A percentile compares a stretch with the other conserved stretches of the same genome.
phyloP scores from a whole-genome alignment of 148 eudicot species.

The Rhododendron henanense region DNA sequence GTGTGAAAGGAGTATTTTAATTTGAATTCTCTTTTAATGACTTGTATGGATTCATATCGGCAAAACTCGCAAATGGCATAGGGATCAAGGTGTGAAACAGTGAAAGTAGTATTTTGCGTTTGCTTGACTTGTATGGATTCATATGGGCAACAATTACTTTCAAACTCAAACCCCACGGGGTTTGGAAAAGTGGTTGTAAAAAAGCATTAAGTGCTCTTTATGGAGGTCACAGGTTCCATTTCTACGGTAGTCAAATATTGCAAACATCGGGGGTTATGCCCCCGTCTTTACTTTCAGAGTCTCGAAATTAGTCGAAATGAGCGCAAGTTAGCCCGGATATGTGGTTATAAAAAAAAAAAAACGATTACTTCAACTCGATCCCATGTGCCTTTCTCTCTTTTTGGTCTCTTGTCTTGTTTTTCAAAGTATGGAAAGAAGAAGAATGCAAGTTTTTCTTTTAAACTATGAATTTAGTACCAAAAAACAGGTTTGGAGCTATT shows the following conservation, averaged over 20 bases:
- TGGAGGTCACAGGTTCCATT: no score
- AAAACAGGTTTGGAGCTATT: not conserved
- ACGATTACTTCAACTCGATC: no score
- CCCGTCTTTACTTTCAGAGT: no score
- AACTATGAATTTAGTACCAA: not conserved
- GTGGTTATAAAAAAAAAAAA: no score
- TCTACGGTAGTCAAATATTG: no score
- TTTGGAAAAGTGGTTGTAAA: no score
- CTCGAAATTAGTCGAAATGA: no score
- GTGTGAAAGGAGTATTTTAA: not conserved
- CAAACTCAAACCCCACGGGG: no score
- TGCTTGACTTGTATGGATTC: not conserved
- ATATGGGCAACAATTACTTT: not conserved
- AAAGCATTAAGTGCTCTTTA: no score
- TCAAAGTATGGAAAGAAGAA: not conserved
- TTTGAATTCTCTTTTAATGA: not conserved
- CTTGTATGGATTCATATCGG: not conserved
- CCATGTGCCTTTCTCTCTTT: not conserved
- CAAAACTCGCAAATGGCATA: not conserved
- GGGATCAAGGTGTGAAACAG: not conserved
- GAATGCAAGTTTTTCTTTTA: not conserved
- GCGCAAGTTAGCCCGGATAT: accelerated
- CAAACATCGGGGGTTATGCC: no score
- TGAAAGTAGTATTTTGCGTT: not conserved
- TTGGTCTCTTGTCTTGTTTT: not conserved